Evolutionary conservation across 2,329 filamentous ascomycete genomes (phyloP).

Genomic region (Cadophora sp.): DNA sequence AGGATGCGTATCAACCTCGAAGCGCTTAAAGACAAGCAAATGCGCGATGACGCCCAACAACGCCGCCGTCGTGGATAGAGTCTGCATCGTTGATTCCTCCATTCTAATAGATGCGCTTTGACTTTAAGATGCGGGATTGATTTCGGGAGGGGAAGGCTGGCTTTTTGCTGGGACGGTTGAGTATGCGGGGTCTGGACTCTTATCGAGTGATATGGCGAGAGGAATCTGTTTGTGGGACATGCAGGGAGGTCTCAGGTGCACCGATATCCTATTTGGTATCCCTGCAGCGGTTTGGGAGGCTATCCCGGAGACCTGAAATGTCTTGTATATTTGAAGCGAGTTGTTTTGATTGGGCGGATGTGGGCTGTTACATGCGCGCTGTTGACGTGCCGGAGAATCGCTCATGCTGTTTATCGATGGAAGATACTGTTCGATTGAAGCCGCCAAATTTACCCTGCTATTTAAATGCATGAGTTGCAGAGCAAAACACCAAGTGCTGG

Average conservation of each 20-base stretch:
- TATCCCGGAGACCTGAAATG: background rate
- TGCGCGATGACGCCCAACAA: constrained; percentile 2
- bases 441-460: background rate
- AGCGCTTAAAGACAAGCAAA: constrained; percentile 14
- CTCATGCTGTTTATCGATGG: background rate
- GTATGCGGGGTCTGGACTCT: background rate
- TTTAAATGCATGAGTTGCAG: background rate
- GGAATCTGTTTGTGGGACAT: constrained; percentile 5
- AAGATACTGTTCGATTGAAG: background rate
- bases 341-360: background rate
- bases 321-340: background rate
- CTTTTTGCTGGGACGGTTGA: constrained; percentile 3
- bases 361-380: background rate
- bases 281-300: background rate
- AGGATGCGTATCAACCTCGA: constrained; percentile 18
- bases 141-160: background rate
- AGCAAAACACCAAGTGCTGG: background rate
- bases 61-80: constrained; percentile 3
- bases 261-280: background rate
- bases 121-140: constrained; percentile 9
- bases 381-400: background rate
- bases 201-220: background rate
- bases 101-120: constrained; percentile 5
- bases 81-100: background rate
- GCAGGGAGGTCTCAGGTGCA: constrained; percentile 1